Base-by-base conservation (phyloP, 495 filamentous ascomycete species). In the Filosporella fistucella region DNA sequence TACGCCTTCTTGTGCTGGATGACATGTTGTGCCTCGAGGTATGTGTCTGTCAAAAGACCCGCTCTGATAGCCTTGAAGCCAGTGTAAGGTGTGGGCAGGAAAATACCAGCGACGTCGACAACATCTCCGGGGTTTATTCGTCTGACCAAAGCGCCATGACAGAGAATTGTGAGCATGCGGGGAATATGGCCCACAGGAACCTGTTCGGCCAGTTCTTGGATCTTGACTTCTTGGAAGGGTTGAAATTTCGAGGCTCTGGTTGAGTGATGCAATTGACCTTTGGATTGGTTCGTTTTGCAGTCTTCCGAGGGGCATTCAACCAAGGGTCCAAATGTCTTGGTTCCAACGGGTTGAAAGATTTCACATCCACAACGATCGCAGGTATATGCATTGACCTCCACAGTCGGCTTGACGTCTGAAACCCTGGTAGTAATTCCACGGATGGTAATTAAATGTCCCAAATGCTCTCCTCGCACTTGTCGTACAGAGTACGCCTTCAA, bases 111-210 rank as follows among this genome's bases (percentile, higher is more conserved):
- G 54, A 96, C 75, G 62, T 98, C 94, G 24, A 96, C 80, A 17
- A 97, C 78, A 63, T 98, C 94, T 49, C 93, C 93, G 2, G 93
- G 93, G 63, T 88, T 96, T 55, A 97, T 77, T 49, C 87, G 79
- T 16, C 93, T 75, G 14, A 89, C 89, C 18, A 91, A 74, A 51
- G 75, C 84, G 44, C 94, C 94, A 59, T 95, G 84, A 63, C 90
- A 95, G 58, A 94, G 81, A 13, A 98, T 66, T 1, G 91, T 96
- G 39, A 98, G 68, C 33, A 84, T 85, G 38, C 93, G 81, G 17
- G 93, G 93, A 50, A 98, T 97, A 62, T 98, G 93, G 22, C 93
- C 93, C 49, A 98, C 91, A 8, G 93, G 93, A 1, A 98, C 93
- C 62, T 98, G 93, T 56, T 97, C 93, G 22, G 93, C 91, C 77